These are phyloP conservation scores for Phascolomyces articulosus DNA, from an alignment of 371 early-diverging fungal species.

Conservation along the genomic window DNA sequence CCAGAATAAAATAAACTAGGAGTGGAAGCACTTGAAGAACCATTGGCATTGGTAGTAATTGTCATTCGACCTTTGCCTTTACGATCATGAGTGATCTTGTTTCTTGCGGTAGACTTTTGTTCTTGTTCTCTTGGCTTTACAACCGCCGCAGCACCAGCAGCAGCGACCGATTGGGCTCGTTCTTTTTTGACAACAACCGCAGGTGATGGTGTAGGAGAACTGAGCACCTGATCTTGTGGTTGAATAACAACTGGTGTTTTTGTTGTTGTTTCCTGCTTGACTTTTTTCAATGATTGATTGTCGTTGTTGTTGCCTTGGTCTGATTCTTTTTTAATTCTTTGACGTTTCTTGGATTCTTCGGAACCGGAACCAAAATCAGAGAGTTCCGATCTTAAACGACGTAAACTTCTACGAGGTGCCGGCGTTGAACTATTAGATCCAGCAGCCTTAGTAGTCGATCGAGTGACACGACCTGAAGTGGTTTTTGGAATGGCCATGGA, in stretches of 20 bases:
- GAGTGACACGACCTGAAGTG: slow-evolving; percentile 1
- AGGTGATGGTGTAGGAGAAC: no score
- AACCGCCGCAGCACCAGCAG: not conserved
- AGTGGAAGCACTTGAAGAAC: not conserved
- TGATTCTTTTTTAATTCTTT: not conserved
- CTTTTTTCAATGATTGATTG: no score
- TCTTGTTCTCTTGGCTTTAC: not conserved
- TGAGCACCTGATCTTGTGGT: no score
- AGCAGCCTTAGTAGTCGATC: not conserved
- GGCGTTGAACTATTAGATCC: no score
- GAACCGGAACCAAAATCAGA: not conserved
- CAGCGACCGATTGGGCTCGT: no score
- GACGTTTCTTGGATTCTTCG: not conserved
- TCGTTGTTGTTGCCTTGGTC: not conserved
- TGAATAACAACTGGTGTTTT: not conserved
- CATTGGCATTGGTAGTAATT: not conserved
- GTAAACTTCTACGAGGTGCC: not conserved
- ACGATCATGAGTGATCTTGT: not conserved
- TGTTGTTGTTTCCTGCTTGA: not conserved
- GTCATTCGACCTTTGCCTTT: slow-evolving; percentile 12
- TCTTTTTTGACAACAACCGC: no score
- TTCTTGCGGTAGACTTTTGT: not conserved
- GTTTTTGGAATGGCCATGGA: no score
- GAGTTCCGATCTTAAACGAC: not conserved
- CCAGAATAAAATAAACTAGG: not conserved